phyloP scores from a whole-genome alignment of 192 early-diverging fungal species.

The Haplosporangium gracile region DNA sequence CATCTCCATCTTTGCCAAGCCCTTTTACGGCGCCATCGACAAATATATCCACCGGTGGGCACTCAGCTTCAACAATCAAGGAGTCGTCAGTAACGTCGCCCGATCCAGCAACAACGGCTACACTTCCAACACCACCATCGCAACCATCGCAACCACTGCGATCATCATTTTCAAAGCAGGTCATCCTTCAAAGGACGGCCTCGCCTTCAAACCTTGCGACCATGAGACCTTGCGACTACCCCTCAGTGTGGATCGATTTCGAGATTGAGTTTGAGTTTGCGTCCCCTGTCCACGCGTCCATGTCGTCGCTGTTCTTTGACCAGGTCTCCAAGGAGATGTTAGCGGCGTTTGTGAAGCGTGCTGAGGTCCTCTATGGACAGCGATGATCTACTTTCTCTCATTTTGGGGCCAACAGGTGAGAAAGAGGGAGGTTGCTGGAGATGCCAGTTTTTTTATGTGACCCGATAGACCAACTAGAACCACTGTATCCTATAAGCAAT shows the following conservation, averaged over 20 bases:
- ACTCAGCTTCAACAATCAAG: not conserved
- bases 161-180: not conserved
- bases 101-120: not conserved
- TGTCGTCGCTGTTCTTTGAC: constrained; percentile 84
- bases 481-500: no score
- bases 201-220: constrained; percentile 32
- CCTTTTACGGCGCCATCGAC: not conserved
- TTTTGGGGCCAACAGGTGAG: not conserved
- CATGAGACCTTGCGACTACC: constrained; percentile 58
- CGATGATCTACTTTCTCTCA: constrained; percentile 4
- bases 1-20: not conserved
- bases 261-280: constrained; percentile 86
- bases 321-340: constrained; percentile 81
- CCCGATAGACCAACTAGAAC: no score
- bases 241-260: constrained; percentile 78
- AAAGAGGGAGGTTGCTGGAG: no score
- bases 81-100: not conserved
- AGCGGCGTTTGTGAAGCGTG: constrained; percentile 69
- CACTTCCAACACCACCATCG: not conserved
- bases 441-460: no score
- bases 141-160: not conserved
- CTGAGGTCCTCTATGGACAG: constrained; percentile 38
- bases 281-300: constrained; percentile 82
- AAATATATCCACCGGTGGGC: not conserved
- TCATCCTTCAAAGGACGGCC: constrained; percentile 23